A percentile compares a stretch with the other conserved stretches of the same genome.
phyloP scores from a whole-genome alignment of 805 yeast genomes.

The Ogataea ganodermae region DNA sequence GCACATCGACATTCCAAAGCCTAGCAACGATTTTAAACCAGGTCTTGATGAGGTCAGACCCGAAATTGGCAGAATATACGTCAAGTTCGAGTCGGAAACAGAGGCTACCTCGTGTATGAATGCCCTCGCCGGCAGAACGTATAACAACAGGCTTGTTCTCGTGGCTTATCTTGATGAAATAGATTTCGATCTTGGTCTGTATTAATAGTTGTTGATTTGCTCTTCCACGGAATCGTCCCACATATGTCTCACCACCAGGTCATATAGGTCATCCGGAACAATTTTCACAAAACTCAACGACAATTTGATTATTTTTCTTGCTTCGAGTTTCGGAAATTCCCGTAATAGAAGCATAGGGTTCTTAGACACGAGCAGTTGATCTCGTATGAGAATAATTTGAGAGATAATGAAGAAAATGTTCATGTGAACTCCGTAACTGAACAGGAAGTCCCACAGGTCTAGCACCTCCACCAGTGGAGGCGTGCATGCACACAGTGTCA shows the following conservation, averaged over 20 bases:
- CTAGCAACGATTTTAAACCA: slow-evolving; percentile 40
- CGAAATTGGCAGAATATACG: slow-evolving; percentile 72
- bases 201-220: slow-evolving; percentile 24
- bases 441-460: slow-evolving; percentile 84
- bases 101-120: slow-evolving; percentile 55
- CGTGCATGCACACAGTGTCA: slow-evolving; percentile 86
- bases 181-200: slow-evolving; percentile 51
- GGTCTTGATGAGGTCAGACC: slow-evolving; percentile 45
- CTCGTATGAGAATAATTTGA: slow-evolving; percentile 70
- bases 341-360: slow-evolving; percentile 78
- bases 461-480: slow-evolving; percentile 78
- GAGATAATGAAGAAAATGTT: slow-evolving; percentile 84
- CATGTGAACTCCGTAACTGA: slow-evolving; percentile 90
- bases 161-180: slow-evolving; percentile 60
- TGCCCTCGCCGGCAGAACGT: slow-evolving; percentile 63
- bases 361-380: slow-evolving; percentile 54
- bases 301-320: slow-evolving; percentile 72
- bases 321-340: slow-evolving; percentile 70
- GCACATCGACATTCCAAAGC: slow-evolving; percentile 63
- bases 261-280: slow-evolving; percentile 67
- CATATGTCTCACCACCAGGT: slow-evolving; percentile 62
- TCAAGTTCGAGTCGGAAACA: slow-evolving; percentile 57
- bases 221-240: slow-evolving; percentile 46
- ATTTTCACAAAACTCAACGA: slow-evolving; percentile 79
- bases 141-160: slow-evolving; percentile 67